A percentile compares a stretch with the other conserved stretches of the same genome.
phyloP scores from a whole-genome alignment of 176 grass and related monocot species.

The Carex scoparia region DNA sequence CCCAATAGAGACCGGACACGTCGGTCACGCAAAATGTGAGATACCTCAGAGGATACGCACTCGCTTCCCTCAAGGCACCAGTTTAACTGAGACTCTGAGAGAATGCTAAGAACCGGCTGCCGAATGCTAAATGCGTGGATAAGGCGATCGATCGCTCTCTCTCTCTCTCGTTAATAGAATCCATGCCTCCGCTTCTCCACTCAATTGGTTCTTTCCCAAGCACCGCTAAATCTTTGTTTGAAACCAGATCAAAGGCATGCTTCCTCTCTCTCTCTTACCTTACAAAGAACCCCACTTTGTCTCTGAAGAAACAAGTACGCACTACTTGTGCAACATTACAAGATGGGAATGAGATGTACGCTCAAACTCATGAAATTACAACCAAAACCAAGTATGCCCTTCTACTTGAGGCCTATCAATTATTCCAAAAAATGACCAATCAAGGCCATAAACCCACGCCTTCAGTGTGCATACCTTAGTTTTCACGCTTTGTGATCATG shows the following conservation, averaged over 20 bases:
- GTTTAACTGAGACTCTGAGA: no score
- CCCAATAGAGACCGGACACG: no score
- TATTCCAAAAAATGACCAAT: not conserved
- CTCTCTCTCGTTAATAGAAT: not conserved
- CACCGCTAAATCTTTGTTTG: not conserved
- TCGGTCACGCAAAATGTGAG: no score
- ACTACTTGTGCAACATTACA: not conserved
- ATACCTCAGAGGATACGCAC: no score
- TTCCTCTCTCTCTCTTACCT: not conserved
- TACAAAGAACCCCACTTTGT: not conserved
- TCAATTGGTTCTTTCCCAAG: constrained; percentile 10
- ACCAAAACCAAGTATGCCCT: not conserved
- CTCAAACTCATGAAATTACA: no score
- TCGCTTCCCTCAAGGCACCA: no score
- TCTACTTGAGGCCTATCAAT: not conserved
- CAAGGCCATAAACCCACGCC: not conserved
- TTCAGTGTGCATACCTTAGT: not conserved
- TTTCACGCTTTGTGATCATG: not conserved
- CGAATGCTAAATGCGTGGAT: no score
- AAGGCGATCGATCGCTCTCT: no score
- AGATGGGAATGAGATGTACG: not conserved
- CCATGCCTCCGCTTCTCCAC: constrained; percentile 2
- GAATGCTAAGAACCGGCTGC: no score
- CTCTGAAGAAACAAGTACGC: not conserved
- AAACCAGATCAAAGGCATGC: not conserved